Evolutionary conservation across 2,329 filamentous ascomycete species (phyloP).

Genomic region (Hymenotorrendiella dingleyae): DNA sequence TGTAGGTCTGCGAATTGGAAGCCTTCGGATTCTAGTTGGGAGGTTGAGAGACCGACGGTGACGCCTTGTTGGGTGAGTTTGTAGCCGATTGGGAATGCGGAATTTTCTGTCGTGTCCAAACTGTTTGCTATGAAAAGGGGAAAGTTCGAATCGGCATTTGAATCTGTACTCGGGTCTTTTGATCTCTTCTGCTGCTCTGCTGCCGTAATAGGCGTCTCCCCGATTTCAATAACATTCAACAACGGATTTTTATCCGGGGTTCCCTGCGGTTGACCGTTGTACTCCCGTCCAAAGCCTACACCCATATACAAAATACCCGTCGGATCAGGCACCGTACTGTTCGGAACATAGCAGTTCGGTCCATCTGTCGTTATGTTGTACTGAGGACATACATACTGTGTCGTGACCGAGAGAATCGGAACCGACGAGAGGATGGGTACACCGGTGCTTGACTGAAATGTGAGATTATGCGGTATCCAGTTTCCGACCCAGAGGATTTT

Average conservation of each 20-base stretch:
- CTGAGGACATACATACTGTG: conserved; percentile 1
- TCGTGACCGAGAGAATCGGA: conserved; percentile 5
- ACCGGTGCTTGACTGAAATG: conserved; percentile 1
- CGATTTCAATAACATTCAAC: conserved; percentile 5
- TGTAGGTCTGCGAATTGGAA: not conserved
- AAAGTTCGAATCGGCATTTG: no score
- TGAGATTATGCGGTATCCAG: conserved; percentile 9
- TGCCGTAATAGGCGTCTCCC: no score
- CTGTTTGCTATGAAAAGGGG: no score
- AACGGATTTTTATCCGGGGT: conserved; percentile 13
- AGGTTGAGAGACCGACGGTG: conserved; percentile 7
- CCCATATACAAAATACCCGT: conserved; percentile 6
- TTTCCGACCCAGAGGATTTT: conserved; percentile 7
- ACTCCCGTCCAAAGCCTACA: conserved; percentile 9
- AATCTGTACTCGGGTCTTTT: no score
- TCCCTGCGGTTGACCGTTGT: conserved; percentile 12
- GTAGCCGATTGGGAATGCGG: conserved; percentile 6
- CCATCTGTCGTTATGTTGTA: conserved; percentile 6
- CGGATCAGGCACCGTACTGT: not conserved
- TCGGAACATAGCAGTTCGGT: conserved; percentile 3
- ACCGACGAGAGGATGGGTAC: conserved; percentile 1
- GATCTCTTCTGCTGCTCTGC: no score
- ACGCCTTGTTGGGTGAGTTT: conserved; percentile 7
- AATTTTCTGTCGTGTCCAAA: not conserved
- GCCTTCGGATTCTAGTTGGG: not conserved